Evolutionary conservation across 2,329 filamentous ascomycete species (phyloP).

Genomic region (Chalara sp.): DNA sequence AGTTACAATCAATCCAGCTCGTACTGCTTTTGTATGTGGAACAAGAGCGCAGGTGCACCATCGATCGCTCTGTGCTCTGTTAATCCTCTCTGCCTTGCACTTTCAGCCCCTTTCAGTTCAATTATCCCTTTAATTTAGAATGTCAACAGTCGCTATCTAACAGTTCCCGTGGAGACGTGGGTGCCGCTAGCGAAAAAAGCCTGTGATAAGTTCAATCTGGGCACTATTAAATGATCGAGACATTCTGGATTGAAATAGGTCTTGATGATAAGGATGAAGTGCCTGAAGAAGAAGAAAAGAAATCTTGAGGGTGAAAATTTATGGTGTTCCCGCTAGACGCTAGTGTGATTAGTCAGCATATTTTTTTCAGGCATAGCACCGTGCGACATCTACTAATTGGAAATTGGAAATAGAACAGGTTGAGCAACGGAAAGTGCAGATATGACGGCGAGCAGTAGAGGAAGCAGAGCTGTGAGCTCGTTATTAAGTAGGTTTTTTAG

Average conservation of each 20-base stretch:
- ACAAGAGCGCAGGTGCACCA: no score
- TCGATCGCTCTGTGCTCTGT: not conserved
- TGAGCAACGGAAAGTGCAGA: conserved; percentile 6
- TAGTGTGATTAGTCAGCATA: no score
- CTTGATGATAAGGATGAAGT: conserved; percentile 94
- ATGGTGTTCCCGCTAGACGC: no score
- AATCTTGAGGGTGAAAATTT: conserved; percentile 14
- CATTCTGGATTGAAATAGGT: conserved; percentile 62
- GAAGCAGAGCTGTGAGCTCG: conserved; percentile 41
- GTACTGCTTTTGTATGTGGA: no score
- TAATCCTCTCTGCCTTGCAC: not conserved
- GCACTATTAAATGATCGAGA: conserved; percentile 90
- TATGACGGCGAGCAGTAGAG: conserved; percentile 53
- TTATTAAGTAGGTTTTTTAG: conserved; percentile 39
- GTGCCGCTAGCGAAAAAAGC: conserved; percentile 99
- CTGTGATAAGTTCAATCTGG: conserved; percentile 69
- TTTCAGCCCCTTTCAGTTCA: no score
- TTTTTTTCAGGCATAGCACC: no score
- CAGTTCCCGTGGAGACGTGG: conserved; percentile 73
- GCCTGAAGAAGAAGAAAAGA: conserved; percentile 48
- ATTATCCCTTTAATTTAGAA: conserved; percentile 18
- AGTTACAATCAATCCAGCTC: no score
- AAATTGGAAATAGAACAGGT: not conserved
- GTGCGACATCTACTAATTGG: no score
- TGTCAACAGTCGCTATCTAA: conserved; percentile 98